Percentiles rank a stretch among this genome's conserved stretches.
These are phyloP conservation scores for Daucus carota DNA, from an alignment of 129 eudicot genomes.

Conservation along the genomic window DNA sequence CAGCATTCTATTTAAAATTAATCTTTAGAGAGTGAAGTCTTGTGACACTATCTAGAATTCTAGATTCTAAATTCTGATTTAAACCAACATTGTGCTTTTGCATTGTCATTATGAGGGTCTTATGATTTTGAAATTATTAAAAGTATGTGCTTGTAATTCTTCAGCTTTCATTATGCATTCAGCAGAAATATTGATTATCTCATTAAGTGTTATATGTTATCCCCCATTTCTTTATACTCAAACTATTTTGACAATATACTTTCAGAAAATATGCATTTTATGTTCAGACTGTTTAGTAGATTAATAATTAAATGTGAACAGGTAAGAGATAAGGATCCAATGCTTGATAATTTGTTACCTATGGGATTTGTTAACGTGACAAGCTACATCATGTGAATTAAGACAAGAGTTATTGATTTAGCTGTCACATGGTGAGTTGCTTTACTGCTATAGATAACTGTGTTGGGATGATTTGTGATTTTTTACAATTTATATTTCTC, in stretches of 20 bases:
- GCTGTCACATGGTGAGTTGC: constrained; percentile 26
- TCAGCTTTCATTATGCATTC: background rate
- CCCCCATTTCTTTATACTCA: background rate
- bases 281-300: background rate
- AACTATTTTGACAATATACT: background rate
- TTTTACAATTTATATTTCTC: background rate
- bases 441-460: background rate
- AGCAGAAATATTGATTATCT: background rate
- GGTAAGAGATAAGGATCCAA: constrained; percentile 16
- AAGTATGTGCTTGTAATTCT: background rate
- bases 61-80: background rate
- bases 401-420: background rate
- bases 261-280: constrained; percentile 3
- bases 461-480: background rate
- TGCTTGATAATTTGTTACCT: constrained; percentile 18
- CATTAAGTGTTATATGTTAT: background rate
- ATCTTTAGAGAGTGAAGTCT: background rate
- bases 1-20: background rate
- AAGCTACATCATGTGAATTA: constrained; percentile 15
- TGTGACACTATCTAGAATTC: background rate
- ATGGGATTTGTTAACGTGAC: constrained; percentile 5
- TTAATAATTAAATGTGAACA: constrained; percentile 17
- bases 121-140: background rate
- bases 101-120: background rate
- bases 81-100: background rate